Evolutionary conservation across 2,329 filamentous ascomycete genomes (phyloP), one percentile per base, ranked within the genome.

Genomic region (Cladorrhinum sp.): DNA sequence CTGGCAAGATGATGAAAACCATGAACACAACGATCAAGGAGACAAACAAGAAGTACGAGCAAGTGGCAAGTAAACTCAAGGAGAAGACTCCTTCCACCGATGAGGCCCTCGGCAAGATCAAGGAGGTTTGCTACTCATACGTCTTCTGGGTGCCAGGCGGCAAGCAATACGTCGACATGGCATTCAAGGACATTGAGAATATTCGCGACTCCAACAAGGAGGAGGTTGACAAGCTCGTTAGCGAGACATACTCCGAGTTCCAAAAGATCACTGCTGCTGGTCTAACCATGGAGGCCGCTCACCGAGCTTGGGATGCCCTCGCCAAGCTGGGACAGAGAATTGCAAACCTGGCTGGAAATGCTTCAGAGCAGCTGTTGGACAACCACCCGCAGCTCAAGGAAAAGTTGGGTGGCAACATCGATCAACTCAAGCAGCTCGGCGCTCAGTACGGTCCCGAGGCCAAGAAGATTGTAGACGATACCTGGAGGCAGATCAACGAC

Each of bases 351-450:
- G 83, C 86, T 0, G 82, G 81, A 5, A 86, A 90, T 66, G 85
- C 86, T 1, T 76, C 84, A 0, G 74, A 78, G 23, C 85, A 91
- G 64, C 83, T 92, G 48, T 73, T 92, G 55, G 82, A 91, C 68
- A 90, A 91, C 71, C 89, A 92, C 71, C 90, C 90, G 0, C 74
- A 88, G 67, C 69, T 91, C 20, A 91, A 90, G 78, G 82, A 91
- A 70, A 87, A 89, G 75, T 75, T 92, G 8, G 89, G 89, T 14
- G 85, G 83, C 10, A 86, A 83, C 66, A 74, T 90, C 50, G 83
- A 90, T 55, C 82, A 89, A 71, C 77, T 92, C 55, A 89, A 90
- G 80, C 73, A 86, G 66, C 80, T 91, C 73, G 86, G 86, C 24
- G 83, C 91, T 14, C 78, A 85, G 62, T 88, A 89, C 68, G 90